Evolutionary conservation across 75 land plant genomes (phyloP).

Genomic region (Picea sitchensis): DNA sequence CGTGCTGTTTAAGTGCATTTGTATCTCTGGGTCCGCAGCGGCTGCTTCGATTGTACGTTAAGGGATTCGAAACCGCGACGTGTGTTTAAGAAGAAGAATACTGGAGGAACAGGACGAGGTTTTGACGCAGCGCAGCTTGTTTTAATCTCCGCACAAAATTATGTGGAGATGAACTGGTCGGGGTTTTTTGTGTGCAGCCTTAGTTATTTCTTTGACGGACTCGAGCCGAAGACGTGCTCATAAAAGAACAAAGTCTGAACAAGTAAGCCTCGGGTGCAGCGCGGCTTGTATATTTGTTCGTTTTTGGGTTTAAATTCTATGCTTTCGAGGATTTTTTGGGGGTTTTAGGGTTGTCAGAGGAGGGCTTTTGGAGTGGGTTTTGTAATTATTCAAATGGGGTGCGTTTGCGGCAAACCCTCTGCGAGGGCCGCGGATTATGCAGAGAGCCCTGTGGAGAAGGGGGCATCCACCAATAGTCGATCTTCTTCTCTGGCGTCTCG

Average conservation of each 20-base stretch:
- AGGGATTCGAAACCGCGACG: no score
- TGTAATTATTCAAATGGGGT: conserved; percentile 1
- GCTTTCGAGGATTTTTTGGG: neutral
- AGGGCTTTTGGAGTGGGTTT: neutral
- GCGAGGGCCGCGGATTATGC: neutral
- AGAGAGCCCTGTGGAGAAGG: conserved; percentile 5
- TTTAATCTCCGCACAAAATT: no score
- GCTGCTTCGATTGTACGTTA: no score
- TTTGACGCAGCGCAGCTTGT: no score
- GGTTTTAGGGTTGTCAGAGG: neutral
- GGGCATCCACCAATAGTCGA: neutral
- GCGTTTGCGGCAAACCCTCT: neutral
- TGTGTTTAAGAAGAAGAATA: no score
- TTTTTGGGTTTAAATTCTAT: neutral
- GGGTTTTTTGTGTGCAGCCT: no score
- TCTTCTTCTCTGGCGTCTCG: neutral
- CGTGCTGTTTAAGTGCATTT: no score
- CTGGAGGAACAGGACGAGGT: no score
- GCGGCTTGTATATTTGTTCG: neutral
- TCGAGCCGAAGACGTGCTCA: neutral
- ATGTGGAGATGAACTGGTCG: no score
- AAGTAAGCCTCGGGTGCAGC: neutral
- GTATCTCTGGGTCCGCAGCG: no score
- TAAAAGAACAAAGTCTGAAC: neutral
- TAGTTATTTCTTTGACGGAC: neutral